A percentile compares a stretch with the other conserved stretches of the same genome.
These are phyloP conservation scores for Nepenthes gracilis DNA, from an alignment of 148 eudicot species.

Conservation along the genomic window DNA sequence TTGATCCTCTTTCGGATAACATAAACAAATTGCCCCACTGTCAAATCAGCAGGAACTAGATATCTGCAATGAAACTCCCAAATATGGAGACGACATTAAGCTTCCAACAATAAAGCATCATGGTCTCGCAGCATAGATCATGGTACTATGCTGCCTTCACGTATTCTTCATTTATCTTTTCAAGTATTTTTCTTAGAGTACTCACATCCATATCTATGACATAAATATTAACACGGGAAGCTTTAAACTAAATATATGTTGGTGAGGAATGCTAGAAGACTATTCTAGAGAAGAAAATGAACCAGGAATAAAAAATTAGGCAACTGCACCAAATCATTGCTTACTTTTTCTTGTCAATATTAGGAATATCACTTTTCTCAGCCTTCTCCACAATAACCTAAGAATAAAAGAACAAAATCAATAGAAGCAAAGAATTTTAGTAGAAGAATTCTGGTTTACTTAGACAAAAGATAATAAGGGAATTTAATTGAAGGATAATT, in stretches of 20 bases:
- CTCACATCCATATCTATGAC: no score
- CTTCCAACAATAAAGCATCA: no score
- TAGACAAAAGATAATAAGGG: background rate
- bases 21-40: conserved; percentile 35
- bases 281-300: background rate
- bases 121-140: no score
- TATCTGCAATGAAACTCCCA: conserved; percentile 9
- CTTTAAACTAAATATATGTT: no score
- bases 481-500: background rate
- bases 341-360: conserved; percentile 81
- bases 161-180: no score
- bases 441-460: background rate
- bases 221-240: background rate
- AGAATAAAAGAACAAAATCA: background rate
- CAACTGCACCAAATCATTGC: conserved; percentile 4
- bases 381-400: conserved; percentile 89
- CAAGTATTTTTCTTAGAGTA: no score
- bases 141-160: no score
- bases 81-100: no score
- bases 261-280: background rate
- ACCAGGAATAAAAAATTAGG: background rate
- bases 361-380: conserved; percentile 74
- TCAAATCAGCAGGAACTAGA: conserved; percentile 33
- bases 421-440: background rate
- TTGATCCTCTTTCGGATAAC: conserved; percentile 35